These are phyloP conservation scores for Pseudogymnoascus sp. DNA, from an alignment of 2,329 filamentous ascomycete genomes.

Conservation along the genomic window DNA sequence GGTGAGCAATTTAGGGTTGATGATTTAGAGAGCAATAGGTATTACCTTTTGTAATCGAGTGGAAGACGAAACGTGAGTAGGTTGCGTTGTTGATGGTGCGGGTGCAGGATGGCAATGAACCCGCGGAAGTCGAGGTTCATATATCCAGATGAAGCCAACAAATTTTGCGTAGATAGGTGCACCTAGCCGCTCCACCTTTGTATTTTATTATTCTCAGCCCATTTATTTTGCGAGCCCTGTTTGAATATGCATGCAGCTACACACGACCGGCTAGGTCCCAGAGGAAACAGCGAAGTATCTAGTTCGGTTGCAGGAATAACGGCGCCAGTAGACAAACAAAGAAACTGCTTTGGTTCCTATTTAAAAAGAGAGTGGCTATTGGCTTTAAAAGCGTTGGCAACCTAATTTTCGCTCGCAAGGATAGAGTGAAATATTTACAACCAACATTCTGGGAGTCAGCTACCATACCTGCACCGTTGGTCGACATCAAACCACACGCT, in stretches of 20 bases:
- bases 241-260: neutral
- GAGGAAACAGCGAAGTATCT: too few relatives aligned
- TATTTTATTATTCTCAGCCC: too few relatives aligned
- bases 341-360: neutral
- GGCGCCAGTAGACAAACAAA: neutral
- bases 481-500: too few relatives aligned
- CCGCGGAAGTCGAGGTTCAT: too few relatives aligned
- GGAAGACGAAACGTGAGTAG: too few relatives aligned
- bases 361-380: neutral
- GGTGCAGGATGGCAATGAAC: too few relatives aligned
- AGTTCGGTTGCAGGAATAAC: neutral
- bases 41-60: too few relatives aligned
- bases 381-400: too few relatives aligned
- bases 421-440: neutral
- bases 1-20: neutral
- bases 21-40: too few relatives aligned
- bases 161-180: neutral
- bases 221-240: neutral
- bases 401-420: neutral
- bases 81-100: too few relatives aligned
- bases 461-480: neutral
- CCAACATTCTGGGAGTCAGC: neutral
- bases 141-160: neutral
- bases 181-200: neutral
- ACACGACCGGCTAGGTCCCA: too few relatives aligned